phyloP scores from a whole-genome alignment of 345 rosid species.

The Geranium brycei region DNA sequence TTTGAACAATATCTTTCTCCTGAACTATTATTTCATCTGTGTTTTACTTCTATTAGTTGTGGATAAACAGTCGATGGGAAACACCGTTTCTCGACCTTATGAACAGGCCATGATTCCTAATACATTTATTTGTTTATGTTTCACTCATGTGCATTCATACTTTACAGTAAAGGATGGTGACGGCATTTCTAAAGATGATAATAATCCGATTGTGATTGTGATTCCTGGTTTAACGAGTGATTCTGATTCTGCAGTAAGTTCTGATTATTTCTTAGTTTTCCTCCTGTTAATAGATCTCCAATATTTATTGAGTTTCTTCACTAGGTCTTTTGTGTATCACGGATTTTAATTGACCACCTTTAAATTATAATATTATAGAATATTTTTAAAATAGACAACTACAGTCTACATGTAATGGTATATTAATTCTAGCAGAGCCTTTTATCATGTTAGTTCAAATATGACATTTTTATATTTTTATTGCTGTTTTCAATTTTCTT shows the following conservation, averaged over 20 bases:
- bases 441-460: background rate
- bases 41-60: too few species aligned
- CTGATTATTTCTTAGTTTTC: background rate
- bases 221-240: slow-evolving; percentile 34
- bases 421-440: background rate
- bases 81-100: too few species aligned
- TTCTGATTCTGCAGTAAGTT: slow-evolving; percentile 24
- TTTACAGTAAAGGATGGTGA: too few species aligned
- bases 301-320: too few species aligned
- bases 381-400: too few species aligned
- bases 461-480: background rate
- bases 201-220: slow-evolving; percentile 21
- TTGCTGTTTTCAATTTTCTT: background rate
- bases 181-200: slow-evolving; percentile 7
- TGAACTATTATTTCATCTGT: too few species aligned
- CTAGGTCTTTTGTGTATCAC: background rate
- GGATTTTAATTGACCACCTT: background rate
- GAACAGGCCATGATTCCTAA: too few species aligned
- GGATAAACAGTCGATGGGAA: too few species aligned
- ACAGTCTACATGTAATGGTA: background rate
- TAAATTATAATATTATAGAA: background rate
- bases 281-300: background rate
- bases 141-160: too few species aligned
- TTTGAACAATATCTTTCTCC: too few species aligned
- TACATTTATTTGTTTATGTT: too few species aligned